Base-by-base conservation (phyloP, 2,329 filamentous ascomycete genomes). In the Coleophoma crateriformis region DNA sequence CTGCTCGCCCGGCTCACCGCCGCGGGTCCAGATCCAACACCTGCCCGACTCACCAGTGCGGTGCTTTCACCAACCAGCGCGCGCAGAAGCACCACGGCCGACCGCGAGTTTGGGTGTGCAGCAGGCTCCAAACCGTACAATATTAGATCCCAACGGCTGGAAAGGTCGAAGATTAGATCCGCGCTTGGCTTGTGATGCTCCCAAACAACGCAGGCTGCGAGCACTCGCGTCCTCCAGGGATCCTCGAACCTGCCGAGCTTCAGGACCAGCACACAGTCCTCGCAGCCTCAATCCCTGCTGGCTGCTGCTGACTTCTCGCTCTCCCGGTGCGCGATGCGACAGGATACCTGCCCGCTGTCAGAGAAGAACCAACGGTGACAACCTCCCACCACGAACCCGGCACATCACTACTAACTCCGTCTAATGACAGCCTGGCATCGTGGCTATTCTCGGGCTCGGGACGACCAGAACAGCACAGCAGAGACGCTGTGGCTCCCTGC, bases 151-250 rank as follows among this genome's bases (percentile, higher is more conserved):
- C 19, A 3, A 19, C 3, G 19, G 19, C 3, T 19, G 19, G 19
- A 19, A 19, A 19, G 19, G 19, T 2, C 19, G 19, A 41, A 41
- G 38, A 10, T 17, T 41, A 6, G 17, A 12, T 41, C 38, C 15
- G 17, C 38, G 38, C 38, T 15, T 20, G 15, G 38, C 38, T 40
- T 20, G 20, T 17, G 20, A 20, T 17, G 38, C 11, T 15, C 17
- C 15, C 38, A 19, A 27, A 27, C 8, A 27, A 7, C 27, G 6
- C 27, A 27, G 27, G 27, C 13, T 12, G 22, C 4, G 6, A 10
- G 38, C 38, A 44, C 11, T 44, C 41, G 41, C 41, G 41, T 20
- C 41, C 41, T 44, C n/a, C 41, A 44, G 41, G 41, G 41, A 44
- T 44, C 7, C 41, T 44, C 19, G 41, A 22, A 41, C 38, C 37